Evolutionary conservation across 75 land plant species (phyloP).

Genomic region (Cupressus sempervirens): DNA sequence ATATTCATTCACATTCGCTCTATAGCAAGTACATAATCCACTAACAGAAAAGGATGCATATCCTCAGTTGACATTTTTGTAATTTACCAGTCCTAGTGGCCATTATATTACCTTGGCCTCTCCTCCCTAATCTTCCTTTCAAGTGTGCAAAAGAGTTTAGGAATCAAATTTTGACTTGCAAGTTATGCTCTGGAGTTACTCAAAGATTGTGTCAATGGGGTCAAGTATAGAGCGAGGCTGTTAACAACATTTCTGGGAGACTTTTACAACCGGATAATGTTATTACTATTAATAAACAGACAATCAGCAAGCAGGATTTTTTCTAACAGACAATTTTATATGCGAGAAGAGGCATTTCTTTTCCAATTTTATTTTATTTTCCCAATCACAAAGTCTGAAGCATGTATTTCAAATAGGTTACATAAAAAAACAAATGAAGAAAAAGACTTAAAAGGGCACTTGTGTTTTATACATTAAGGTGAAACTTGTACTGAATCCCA

Average conservation of each 20-base stretch:
- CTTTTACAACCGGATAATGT: no score
- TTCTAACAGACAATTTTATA: background rate
- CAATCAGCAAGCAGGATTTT: background rate
- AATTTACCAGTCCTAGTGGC: background rate
- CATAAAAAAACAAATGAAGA: background rate
- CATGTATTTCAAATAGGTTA: background rate
- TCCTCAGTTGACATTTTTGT: background rate
- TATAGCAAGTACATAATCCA: background rate
- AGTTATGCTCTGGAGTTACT: no score
- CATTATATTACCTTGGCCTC: background rate
- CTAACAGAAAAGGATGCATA: background rate
- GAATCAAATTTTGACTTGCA: no score
- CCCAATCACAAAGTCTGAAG: background rate
- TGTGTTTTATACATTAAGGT: constrained; percentile 48
- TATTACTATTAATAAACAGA: no score
- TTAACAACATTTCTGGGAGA: no score
- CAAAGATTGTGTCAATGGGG: no score
- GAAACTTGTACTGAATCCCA: constrained; percentile 91
- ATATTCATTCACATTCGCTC: background rate
- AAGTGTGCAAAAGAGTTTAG: background rate
- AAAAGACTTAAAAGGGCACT: background rate
- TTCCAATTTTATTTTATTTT: background rate
- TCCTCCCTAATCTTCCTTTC: background rate
- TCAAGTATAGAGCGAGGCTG: no score
- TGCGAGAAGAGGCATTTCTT: background rate